Evolutionary conservation across 2,329 filamentous ascomycete genomes (phyloP).

Genomic region (Chaetoscypha palmicola): DNA sequence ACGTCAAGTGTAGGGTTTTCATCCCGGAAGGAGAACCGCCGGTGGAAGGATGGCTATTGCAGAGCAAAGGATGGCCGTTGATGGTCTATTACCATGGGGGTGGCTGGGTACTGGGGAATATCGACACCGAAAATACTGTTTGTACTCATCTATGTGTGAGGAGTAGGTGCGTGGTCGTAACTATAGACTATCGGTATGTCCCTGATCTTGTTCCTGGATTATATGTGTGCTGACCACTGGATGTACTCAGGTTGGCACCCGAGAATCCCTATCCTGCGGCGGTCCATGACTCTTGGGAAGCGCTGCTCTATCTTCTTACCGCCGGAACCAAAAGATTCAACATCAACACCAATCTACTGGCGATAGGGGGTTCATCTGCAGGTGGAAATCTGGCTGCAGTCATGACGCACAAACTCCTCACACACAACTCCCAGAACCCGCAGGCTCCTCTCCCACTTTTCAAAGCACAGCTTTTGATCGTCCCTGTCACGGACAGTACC

Average conservation of each 20-base stretch:
- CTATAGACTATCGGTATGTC: constrained; percentile 46
- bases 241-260: constrained; percentile 42
- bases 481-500: constrained; percentile 53
- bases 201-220: not conserved
- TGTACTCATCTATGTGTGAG: constrained; percentile 47
- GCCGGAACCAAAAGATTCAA: constrained; percentile 22
- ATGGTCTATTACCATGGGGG: constrained; percentile 52
- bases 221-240: not conserved
- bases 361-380: constrained; percentile 44
- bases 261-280: constrained; percentile 50
- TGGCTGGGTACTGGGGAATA: constrained; percentile 51
- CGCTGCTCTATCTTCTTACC: constrained; percentile 40
- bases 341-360: constrained; percentile 39
- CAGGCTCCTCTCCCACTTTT: constrained; percentile 32
- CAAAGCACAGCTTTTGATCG: constrained; percentile 43
- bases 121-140: constrained; percentile 51
- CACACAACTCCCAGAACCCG: constrained; percentile 24
- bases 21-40: constrained; percentile 41
- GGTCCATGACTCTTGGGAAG: constrained; percentile 50
- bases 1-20: constrained; percentile 43
- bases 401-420: constrained; percentile 42
- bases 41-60: constrained; percentile 35
- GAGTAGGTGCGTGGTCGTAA: constrained; percentile 45
- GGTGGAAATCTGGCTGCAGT: constrained; percentile 46
- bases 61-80: constrained; percentile 34